phyloP scores from a whole-genome alignment of 345 rosid species.

The Erodium maritimum region DNA sequence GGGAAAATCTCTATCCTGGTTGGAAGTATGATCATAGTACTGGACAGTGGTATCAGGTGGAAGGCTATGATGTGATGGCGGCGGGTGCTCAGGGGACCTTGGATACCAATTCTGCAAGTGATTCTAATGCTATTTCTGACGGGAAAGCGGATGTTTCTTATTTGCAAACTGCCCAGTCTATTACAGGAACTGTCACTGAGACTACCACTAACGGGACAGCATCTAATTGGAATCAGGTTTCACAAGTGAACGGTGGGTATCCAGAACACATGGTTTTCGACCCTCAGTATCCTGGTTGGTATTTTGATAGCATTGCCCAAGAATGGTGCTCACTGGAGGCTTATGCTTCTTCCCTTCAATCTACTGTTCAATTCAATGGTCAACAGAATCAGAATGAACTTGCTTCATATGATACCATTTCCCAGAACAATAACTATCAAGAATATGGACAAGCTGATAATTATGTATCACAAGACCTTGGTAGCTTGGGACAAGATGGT shows the following conservation, averaged over 20 bases:
- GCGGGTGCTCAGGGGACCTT: too few relatives aligned
- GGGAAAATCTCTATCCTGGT: slow-evolving; percentile 87
- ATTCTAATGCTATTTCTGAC: slow-evolving; percentile 31
- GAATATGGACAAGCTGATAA: slow-evolving; percentile 31
- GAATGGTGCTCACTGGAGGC: slow-evolving; percentile 68
- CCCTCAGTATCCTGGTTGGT: slow-evolving; percentile 91
- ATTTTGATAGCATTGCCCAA: slow-evolving; percentile 55
- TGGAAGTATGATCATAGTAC: slow-evolving; percentile 67
- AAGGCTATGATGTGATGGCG: slow-evolving; percentile 14
- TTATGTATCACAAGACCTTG: slow-evolving; percentile 27
- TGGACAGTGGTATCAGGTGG: slow-evolving; percentile 79
- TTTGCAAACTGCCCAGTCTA: slow-evolving; percentile 51
- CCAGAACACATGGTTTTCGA: slow-evolving; percentile 88
- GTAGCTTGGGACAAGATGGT: slow-evolving; percentile 28
- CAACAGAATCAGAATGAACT: slow-evolving; percentile 51
- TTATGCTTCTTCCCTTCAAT: slow-evolving; percentile 46
- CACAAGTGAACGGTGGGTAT: slow-evolving; percentile 56
- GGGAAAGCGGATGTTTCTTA: slow-evolving; percentile 41
- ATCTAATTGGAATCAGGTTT: slow-evolving; percentile 55
- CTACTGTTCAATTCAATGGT: slow-evolving; percentile 28
- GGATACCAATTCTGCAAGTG: slow-evolving; percentile 18
- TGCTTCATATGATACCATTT: slow-evolving; percentile 20
- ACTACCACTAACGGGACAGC: slow-evolving; percentile 41
- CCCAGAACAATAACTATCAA: slow-evolving; percentile 25
- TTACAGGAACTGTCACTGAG: slow-evolving; percentile 30